Percentiles rank a stretch among this genome's conserved stretches.
Evolutionary conservation across 139 green algal genomes (phyloP).

Genomic region (Coelastrella sp.): DNA sequence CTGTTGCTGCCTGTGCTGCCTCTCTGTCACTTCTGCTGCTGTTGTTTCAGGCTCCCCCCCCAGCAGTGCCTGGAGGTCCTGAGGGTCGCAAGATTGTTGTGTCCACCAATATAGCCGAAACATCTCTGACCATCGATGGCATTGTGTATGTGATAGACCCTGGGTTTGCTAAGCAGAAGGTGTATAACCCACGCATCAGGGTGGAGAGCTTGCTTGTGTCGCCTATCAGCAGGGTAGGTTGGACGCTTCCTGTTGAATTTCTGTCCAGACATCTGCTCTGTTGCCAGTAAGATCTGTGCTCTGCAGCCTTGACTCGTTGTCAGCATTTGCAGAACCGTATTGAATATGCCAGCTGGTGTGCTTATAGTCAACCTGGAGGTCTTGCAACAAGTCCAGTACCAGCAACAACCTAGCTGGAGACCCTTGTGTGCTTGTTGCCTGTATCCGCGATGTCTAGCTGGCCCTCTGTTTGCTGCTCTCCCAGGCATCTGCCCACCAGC

Average conservation of each 20-base stretch:
- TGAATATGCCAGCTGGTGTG: background rate
- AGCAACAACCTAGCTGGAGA: background rate
- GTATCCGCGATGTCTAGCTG: background rate
- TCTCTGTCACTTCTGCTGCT: background rate
- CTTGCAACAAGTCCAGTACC: background rate
- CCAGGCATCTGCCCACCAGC: slow-evolving; percentile 94
- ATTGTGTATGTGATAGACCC: slow-evolving; percentile 99
- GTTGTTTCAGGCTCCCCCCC: slow-evolving; percentile 68
- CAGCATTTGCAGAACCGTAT: too few species aligned
- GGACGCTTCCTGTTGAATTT: too few species aligned
- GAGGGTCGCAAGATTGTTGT: slow-evolving; percentile 97
- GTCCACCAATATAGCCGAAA: slow-evolving; percentile 99
- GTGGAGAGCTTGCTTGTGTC: slow-evolving; percentile 99
- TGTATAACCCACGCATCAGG: slow-evolving; percentile 97
- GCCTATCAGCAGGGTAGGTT: slow-evolving; percentile 90
- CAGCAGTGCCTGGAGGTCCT: slow-evolving; percentile 66
- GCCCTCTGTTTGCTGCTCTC: background rate
- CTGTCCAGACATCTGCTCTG: too few species aligned
- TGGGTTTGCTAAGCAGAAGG: slow-evolving; percentile 97
- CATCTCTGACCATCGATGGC: slow-evolving; percentile 98
- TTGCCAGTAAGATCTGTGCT: too few species aligned
- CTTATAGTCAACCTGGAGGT: background rate
- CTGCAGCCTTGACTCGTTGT: too few species aligned
- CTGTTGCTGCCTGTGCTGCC: background rate
- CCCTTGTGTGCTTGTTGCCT: too few species aligned